phyloP scores from a whole-genome alignment of 2,329 filamentous ascomycete species.

The Aspergillus fructus region DNA sequence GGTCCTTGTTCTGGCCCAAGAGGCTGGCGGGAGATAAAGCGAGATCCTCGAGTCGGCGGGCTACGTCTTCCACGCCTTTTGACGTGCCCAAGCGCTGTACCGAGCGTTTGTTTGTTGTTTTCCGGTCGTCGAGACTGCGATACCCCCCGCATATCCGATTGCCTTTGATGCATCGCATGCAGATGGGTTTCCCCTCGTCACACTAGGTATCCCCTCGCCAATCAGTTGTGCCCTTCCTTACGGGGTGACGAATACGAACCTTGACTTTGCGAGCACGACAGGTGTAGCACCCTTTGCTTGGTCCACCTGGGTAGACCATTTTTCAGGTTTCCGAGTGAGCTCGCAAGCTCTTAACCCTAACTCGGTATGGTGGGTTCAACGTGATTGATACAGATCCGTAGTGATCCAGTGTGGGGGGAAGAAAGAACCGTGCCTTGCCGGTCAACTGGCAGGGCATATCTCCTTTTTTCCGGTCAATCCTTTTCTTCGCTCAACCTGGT shows the following conservation, averaged over 20 bases:
- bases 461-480: background rate
- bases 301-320: constrained; percentile 11
- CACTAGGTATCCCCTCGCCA: background rate
- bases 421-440: too few species aligned
- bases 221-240: background rate
- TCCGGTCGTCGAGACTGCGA: background rate
- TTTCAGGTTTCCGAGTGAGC: background rate
- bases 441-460: too few species aligned
- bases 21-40: background rate
- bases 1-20: background rate
- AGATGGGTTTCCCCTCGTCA: constrained; percentile 5
- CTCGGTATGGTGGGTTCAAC: background rate
- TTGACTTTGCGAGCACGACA: constrained; percentile 13
- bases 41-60: background rate
- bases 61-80: background rate
- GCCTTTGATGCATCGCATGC: constrained; percentile 5
- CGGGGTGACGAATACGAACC: background rate
- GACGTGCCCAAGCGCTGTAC: background rate
- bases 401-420: background rate
- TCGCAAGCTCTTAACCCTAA: background rate
- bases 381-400: background rate
- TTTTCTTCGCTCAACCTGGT: background rate
- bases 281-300: constrained; percentile 9
- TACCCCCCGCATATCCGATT: constrained; percentile 9
- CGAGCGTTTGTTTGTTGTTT: background rate